Base-by-base conservation (phyloP, 148 eudicot species). In the Cornus suecica region DNA sequence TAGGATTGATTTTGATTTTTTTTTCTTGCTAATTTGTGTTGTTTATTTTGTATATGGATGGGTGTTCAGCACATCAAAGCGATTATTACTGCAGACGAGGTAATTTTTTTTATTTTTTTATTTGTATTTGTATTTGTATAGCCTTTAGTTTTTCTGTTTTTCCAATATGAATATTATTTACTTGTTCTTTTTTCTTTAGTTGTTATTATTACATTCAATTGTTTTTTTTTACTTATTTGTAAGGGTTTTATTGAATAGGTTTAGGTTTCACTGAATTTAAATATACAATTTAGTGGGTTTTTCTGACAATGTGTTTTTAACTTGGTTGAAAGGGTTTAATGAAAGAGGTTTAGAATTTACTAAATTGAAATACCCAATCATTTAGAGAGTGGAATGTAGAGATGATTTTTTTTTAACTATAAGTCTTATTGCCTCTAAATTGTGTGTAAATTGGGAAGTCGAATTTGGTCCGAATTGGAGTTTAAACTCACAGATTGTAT, bases 81-180 rank as follows among this genome's bases (percentile, higher is more conserved):
- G 25, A 91, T 91, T 66, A 84, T 91, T 66, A 91, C 97, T 75
- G 86, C 97, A 52, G 93, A 91, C 64, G 97, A 91, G 93, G 97
- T 91, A 84, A 37, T 8, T 10, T 37, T 37, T 37, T 3, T 37
- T 6, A 32, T 37, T 37, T 37, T 37, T 37, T 37, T 37, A 37
- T 37, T 37, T 37, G 5, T n/a, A 25, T 70, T 13, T 9, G n/a
- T n/a, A n/a, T n/a, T n/a, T n/a, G n/a, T n/a, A n/a, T n/a, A n/a
- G n/a, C n/a, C n/a, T n/a, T n/a, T n/a, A n/a, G n/a, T n/a, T n/a
- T n/a, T n/a, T n/a, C n/a, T n/a, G n/a, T n/a, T n/a, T n/a, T n/a
- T n/a, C n/a, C n/a, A n/a, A n/a, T n/a, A n/a, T n/a, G n/a, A n/a
- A n/a, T n/a, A n/a, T 37, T n/a, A n/a, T n/a, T 37, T 37, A 37